phyloP scores from a whole-genome alignment of 208 protist species.

The Wallacemonas sp. region DNA sequence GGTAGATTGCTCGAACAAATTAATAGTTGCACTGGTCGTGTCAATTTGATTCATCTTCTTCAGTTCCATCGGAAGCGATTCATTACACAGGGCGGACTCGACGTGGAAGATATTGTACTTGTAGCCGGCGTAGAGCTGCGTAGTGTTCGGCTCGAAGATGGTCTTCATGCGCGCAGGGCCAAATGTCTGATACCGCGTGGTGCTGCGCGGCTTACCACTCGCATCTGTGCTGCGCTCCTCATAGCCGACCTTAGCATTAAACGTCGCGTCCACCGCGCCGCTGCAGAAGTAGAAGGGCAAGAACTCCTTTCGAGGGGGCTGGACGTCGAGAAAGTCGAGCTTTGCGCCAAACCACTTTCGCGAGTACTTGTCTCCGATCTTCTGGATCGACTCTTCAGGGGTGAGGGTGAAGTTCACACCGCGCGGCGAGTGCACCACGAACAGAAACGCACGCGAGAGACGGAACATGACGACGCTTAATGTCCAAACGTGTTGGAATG shows the following conservation, averaged over 20 bases:
- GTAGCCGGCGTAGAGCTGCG: constrained; percentile 88
- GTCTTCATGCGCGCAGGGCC: constrained; percentile 54
- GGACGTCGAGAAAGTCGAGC: constrained; percentile 53
- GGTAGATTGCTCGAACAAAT: constrained; percentile 90
- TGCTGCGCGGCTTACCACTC: constrained; percentile 28
- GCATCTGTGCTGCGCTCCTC: constrained; percentile 26
- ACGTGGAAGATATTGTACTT: constrained; percentile 90
- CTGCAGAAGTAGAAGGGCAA: constrained; percentile 87
- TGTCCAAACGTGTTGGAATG: neutral
- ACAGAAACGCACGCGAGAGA: constrained; percentile 13
- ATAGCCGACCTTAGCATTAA: constrained; percentile 58
- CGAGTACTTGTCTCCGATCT: constrained; percentile 56
- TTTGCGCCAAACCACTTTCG: constrained; percentile 69
- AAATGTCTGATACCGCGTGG: constrained; percentile 34
- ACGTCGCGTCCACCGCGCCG: constrained; percentile 54
- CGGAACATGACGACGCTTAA: constrained; percentile 51
- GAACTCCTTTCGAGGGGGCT: constrained; percentile 73
- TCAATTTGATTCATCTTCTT: constrained; percentile 62
- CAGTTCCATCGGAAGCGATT: constrained; percentile 53
- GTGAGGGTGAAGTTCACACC: constrained; percentile 65
- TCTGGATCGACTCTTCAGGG: constrained; percentile 43
- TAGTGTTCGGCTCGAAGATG: constrained; percentile 70
- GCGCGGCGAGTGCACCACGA: constrained; percentile 68
- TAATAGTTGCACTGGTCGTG: constrained; percentile 66
- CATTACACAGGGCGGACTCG: constrained; percentile 56